These are phyloP conservation scores for Clausena lansium DNA, from an alignment of 345 rosid genomes.

Conservation along the genomic window DNA sequence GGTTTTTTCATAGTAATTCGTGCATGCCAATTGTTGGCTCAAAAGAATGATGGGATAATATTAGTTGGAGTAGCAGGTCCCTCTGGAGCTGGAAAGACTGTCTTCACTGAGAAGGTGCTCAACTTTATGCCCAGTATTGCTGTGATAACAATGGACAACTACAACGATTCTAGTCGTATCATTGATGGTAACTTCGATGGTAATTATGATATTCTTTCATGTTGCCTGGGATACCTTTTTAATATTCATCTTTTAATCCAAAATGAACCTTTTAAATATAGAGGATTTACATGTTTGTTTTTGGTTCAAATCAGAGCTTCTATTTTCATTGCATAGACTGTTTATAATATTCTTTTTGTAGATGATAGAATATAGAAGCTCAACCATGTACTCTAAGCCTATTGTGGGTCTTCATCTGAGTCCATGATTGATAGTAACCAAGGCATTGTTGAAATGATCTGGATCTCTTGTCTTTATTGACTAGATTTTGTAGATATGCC, in stretches of 20 bases:
- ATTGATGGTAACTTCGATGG: constrained; percentile 98
- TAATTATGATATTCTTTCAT: constrained; percentile 32
- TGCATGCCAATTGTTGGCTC: constrained; percentile 86
- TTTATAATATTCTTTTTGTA: not conserved
- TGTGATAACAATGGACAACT: constrained; percentile 89
- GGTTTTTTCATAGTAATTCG: constrained; percentile 91
- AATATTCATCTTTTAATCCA: not conserved
- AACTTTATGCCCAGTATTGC: constrained; percentile 95
- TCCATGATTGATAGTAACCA: not conserved
- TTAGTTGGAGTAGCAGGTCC: constrained; percentile 98
- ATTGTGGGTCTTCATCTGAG: not conserved
- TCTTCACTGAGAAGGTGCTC: constrained; percentile 88
- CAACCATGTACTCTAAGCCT: no score
- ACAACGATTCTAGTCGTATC: constrained; percentile 82
- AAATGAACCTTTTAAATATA: not conserved
- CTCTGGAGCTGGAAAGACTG: constrained; percentile 97
- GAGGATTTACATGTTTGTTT: not conserved
- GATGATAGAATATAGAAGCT: not conserved
- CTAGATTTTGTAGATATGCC: not conserved
- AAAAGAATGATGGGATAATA: constrained; percentile 85
- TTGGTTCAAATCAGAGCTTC: not conserved
- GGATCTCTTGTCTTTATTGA: not conserved
- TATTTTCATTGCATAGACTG: not conserved
- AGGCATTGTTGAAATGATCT: not conserved
- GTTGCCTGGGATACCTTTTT: not conserved